Evolutionary conservation across 1,284 basidiomycete genomes (phyloP), one percentile per base, ranked within the genome.

Genomic region (Trichosporon ovoides): DNA sequence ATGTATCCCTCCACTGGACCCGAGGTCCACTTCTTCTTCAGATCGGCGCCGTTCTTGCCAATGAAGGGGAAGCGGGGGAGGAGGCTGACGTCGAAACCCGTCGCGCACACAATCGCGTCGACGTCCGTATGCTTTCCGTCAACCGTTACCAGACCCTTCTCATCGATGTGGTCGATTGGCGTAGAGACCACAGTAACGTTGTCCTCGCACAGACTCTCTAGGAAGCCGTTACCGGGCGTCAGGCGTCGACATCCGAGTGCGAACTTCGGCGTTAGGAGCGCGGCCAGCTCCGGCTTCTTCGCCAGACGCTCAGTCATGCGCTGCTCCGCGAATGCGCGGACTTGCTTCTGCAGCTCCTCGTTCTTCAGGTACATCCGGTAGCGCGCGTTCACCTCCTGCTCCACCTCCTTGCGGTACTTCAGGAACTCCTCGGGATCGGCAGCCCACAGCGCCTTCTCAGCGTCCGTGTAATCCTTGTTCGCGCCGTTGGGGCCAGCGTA

Each of bases 151-250:
- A 70, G 57, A 3, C 68, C 68, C 18, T 55, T 61, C 38, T 63
- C 62, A 9, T 60, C 66, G 22, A 68, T 58, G 20, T 54, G 53
- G 19, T 57, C 59, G 52, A 70, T 64, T 46, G 56, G 59, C 4
- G 56, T 55, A 2, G 59, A 48, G 24, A 63, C 61, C 35, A 71
- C 60, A 10, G 66, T 57, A 24, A 74, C 71, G 33, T 75, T 73
- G 52, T 62, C 58, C 52, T 63, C 57, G 33, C 63, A 58, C n/a
- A 75, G 58, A 3, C 72, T 68, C 52, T 74, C 71, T 46, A 75
- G 66, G 61, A 70, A 75, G 5, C 73, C 73, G 16, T 67, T 67
- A 0, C 74, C 74, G 11, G 74, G 74, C 1, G 73, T 75, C 1
- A 70, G 63, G 3, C 73, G 61, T 36, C 58, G 63, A 57, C 72